A percentile compares a stretch with the other conserved stretches of the same genome.
phyloP scores from a whole-genome alignment of 352 stramenopile genomes.

The Pythium sp. region DNA sequence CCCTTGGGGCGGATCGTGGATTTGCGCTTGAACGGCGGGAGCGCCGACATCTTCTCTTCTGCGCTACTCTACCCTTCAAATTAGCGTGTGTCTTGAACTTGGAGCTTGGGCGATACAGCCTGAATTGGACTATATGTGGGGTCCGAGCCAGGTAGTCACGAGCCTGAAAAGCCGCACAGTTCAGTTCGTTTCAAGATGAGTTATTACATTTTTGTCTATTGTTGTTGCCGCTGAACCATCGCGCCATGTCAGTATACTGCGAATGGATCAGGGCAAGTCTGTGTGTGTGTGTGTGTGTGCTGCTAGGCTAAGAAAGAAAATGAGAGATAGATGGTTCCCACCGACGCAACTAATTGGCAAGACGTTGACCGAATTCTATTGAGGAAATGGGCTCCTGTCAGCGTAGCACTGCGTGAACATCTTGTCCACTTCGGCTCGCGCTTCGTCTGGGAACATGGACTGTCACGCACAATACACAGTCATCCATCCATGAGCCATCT shows the following conservation, averaged over 20 bases:
- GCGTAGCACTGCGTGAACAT: slow-evolving; percentile 79
- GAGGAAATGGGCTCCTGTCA: slow-evolving; percentile 61
- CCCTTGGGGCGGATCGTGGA: slow-evolving; percentile 17
- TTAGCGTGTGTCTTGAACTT: neutral
- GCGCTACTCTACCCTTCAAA: neutral
- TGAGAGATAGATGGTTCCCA: neutral
- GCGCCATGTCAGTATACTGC: neutral
- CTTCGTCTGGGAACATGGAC: slow-evolving; percentile 79
- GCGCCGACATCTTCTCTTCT: neutral
- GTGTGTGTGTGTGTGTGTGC: neutral
- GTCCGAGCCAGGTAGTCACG: neutral
- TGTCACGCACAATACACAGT: slow-evolving; percentile 15
- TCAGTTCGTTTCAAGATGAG: neutral
- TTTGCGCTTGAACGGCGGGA: slow-evolving; percentile 8
- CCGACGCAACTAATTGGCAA: neutral
- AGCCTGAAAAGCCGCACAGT: neutral
- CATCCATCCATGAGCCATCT: no score
- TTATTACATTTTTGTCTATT: slow-evolving; percentile 2
- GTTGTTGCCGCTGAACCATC: neutral
- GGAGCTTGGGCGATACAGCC: neutral
- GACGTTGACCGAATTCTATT: neutral
- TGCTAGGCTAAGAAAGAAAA: neutral
- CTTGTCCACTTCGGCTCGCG: slow-evolving; percentile 60
- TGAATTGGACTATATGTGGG: neutral
- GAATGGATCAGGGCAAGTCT: neutral